Evolutionary conservation across 148 eudicot species (phyloP).

Genomic region (Dianthus caryophyllus): DNA sequence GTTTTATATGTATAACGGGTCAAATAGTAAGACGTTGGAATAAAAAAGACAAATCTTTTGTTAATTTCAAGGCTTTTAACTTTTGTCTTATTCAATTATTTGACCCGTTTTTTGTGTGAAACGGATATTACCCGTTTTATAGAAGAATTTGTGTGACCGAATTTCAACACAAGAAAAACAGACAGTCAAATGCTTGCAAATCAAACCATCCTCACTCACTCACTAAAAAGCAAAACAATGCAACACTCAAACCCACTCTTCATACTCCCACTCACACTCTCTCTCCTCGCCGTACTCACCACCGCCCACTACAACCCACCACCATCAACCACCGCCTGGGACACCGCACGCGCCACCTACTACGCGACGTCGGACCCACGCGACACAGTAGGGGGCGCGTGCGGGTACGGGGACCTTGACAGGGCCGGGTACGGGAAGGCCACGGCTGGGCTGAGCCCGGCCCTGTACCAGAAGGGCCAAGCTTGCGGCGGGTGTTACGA

Average conservation of each 20-base stretch:
- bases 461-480: conserved; percentile 63
- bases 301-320: conserved; percentile 19
- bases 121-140: too few species aligned
- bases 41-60: too few species aligned
- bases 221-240: too few species aligned
- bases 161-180: too few species aligned
- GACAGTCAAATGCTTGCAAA: too few species aligned
- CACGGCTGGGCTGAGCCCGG: conserved; percentile 70
- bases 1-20: too few species aligned
- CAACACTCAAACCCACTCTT: conserved; percentile 1
- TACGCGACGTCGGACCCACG: conserved; percentile 74
- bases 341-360: conserved; percentile 74
- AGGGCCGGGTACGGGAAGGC: conserved; percentile 72
- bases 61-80: too few species aligned
- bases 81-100: too few species aligned
- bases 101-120: too few species aligned
- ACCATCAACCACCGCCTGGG: conserved; percentile 42
- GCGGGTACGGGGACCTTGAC: conserved; percentile 77
- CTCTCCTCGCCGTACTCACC: conserved; percentile 20
- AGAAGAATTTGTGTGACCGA: too few species aligned
- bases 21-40: too few species aligned
- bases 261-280: conserved; percentile 11
- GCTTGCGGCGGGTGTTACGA: conserved; percentile 92
- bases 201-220: too few species aligned
- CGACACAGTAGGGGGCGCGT: conserved; percentile 81